Conservation (phyloP, 179 eudicot species). For the Carnegiea gigantea region DNA sequence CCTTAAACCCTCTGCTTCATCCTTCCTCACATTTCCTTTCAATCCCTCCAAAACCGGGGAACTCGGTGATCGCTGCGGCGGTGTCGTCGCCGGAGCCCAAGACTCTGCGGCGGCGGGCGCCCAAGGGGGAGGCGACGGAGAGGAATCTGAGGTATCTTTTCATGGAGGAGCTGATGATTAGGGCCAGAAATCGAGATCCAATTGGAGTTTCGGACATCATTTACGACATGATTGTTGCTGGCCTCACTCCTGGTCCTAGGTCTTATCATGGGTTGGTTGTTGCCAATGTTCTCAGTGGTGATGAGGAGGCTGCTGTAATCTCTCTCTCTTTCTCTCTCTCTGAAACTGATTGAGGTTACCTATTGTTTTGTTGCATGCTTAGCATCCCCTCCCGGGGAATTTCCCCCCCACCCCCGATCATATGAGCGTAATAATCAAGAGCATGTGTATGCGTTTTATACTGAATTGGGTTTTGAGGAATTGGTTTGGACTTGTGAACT, state of each 20-base stretch:
- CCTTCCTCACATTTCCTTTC: slow-evolving; percentile 21
- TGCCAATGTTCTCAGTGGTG: slow-evolving; percentile 59
- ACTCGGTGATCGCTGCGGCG: slow-evolving; percentile 26
- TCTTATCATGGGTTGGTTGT: slow-evolving; percentile 85
- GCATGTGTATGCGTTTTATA: neutral
- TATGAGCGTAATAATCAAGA: neutral
- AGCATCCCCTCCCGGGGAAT: neutral
- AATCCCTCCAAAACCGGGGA: slow-evolving; percentile 13
- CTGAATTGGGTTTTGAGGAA: neutral
- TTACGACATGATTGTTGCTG: slow-evolving; percentile 92
- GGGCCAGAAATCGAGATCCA: slow-evolving; percentile 54
- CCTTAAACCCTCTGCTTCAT: slow-evolving; percentile 24
- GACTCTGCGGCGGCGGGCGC: slow-evolving; percentile 31
- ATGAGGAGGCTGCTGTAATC: slow-evolving; percentile 71
- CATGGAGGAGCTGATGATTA: slow-evolving; percentile 88
- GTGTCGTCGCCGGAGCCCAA: slow-evolving; percentile 36
- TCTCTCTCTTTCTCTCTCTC: neutral
- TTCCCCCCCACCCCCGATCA: neutral
- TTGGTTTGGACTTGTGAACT: neutral
- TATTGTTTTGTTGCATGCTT: neutral
- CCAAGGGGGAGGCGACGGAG: slow-evolving; percentile 53
- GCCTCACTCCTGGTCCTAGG: slow-evolving; percentile 81
- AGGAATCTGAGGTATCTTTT: slow-evolving; percentile 64
- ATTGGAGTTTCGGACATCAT: slow-evolving; percentile 74
- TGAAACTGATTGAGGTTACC: neutral